Percentiles rank a stretch among this genome's conserved stretches.
Conservation (phyloP, 176 grass and related monocot genomes). For the Musa acuminata region DNA sequence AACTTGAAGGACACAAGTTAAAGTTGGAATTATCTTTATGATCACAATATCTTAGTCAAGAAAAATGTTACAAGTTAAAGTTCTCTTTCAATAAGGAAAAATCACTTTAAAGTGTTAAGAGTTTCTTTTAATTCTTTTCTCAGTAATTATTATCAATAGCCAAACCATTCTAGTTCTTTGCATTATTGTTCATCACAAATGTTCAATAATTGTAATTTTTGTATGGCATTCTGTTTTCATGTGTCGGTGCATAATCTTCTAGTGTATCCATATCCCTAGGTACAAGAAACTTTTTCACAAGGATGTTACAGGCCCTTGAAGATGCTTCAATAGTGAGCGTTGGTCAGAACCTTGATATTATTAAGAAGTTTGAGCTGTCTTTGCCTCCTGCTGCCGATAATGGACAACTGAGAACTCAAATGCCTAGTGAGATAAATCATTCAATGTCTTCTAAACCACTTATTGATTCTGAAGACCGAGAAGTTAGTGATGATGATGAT, state of each 20-base stretch:
- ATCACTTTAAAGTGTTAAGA: no score
- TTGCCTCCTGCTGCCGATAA: not conserved
- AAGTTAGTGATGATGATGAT: constrained; percentile 71
- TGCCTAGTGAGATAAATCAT: constrained; percentile 54
- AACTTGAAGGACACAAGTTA: no score
- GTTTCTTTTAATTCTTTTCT: no score
- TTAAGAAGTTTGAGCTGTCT: constrained; percentile 8
- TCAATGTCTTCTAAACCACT: constrained; percentile 54
- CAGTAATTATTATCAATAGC: no score
- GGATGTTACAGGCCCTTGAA: constrained; percentile 13
- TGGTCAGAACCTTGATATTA: constrained; percentile 6
- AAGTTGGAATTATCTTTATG: no score
- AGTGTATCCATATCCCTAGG: not conserved
- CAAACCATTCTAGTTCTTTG: not conserved
- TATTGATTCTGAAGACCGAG: constrained; percentile 53
- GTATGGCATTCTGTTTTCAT: not conserved
- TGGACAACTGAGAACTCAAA: constrained; percentile 18
- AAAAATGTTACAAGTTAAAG: no score
- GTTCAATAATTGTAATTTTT: not conserved
- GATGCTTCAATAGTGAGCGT: not conserved
- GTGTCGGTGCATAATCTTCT: not conserved
- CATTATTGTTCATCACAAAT: not conserved
- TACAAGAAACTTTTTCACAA: constrained; percentile 5
- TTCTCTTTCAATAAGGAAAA: no score
- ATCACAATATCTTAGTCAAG: no score